Evolutionary conservation across 2,329 filamentous ascomycete genomes (phyloP), one percentile per base, ranked within the genome.

Genomic region (Cladophialophora exuberans): DNA sequence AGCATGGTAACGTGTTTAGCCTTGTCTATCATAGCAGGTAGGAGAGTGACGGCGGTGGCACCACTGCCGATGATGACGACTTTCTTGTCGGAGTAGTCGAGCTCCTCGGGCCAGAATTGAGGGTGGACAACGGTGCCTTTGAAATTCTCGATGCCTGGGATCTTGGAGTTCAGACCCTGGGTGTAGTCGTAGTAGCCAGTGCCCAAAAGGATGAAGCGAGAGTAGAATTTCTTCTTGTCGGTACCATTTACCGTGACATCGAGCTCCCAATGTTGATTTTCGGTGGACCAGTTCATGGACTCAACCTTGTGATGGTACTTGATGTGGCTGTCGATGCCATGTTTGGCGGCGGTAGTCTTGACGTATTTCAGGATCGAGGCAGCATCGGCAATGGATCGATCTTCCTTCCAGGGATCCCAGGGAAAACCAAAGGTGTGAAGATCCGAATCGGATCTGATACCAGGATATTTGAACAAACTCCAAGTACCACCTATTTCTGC

Each of bases 181-280:
- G 86, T 74, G 67, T 90, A 90, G 66, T 88, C 80, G 72, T 90
- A 92, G 72, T 91, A 92, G 1, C 89, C 88, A 60, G 75, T 85
- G 61, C 72, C 88, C 62, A 78, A 83, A 41, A 82, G 81, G 73
- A 79, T 71, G 73, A 74, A 87, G 64, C 72, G 75, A 4, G 69
- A 42, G 45, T 62, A 61, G 43, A 42, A 60, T 30, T 30, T 56
- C 13, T 38, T 39, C 43, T 73, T 67, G 42, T 68, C 65, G 28
- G 63, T 62, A 55, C 69, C 71, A 10, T 61, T 39, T 6, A 59
- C 39, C 10, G 46, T 38, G 52, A 62, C 57, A 5, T 54, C 45
- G 15, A 64, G 26, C 38, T 57, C 38, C 84, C 84, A 87, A 36
- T 54, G 57, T 25, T 62, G 60, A 20, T 58, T 42, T 39, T 62